Evolutionary conservation across 345 rosid species (phyloP).

Genomic region (Eucalyptus marginata): DNA sequence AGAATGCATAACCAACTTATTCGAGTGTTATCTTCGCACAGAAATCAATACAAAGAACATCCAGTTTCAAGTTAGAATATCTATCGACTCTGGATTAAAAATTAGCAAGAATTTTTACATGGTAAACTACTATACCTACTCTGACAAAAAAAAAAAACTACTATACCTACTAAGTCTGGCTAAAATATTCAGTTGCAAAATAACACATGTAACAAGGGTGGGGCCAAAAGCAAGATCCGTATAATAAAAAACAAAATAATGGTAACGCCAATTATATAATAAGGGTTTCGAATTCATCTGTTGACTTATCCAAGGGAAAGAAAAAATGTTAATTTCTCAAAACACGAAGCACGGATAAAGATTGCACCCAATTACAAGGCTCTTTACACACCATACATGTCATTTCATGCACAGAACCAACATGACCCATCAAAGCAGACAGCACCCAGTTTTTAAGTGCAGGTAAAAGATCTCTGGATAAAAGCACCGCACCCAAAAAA

Average conservation of each 20-base stretch:
- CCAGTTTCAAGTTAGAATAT: background rate
- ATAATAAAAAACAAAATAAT: background rate
- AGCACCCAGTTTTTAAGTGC: background rate
- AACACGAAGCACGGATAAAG: background rate
- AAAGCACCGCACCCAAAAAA: background rate
- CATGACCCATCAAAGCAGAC: background rate
- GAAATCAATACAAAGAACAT: background rate
- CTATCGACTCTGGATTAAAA: background rate
- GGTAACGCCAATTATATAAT: background rate
- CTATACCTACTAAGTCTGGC: background rate
- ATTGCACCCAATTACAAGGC: background rate
- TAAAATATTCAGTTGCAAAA: background rate
- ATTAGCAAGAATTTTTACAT: background rate
- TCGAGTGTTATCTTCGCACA: background rate
- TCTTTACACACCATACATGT: slow-evolving; percentile 1
- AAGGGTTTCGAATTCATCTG: background rate
- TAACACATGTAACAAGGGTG: background rate
- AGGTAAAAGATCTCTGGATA: background rate
- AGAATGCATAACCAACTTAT: background rate
- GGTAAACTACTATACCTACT: background rate
- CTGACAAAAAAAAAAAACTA: background rate
- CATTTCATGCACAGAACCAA: slow-evolving; percentile 10
- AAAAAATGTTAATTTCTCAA: background rate
- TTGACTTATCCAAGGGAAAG: background rate
- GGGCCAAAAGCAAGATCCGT: background rate